Conservation (phyloP, 805 yeast species). For the Candida ficus region DNA sequence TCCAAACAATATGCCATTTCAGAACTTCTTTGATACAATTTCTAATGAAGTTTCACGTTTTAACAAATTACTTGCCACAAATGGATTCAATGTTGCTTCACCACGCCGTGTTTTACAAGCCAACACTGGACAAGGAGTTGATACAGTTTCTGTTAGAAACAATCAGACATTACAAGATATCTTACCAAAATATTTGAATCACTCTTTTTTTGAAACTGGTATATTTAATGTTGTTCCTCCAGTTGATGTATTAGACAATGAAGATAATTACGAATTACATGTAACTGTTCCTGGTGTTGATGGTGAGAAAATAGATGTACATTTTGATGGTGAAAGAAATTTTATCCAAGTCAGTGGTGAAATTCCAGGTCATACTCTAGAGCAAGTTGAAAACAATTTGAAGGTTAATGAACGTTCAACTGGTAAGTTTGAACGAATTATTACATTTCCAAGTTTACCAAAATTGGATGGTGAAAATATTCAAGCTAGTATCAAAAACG, state of each 20-base stretch:
- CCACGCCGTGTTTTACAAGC: too few relatives aligned
- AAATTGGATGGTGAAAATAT: slow-evolving; percentile 39
- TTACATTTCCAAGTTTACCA: slow-evolving; percentile 33
- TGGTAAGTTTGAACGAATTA: slow-evolving; percentile 39
- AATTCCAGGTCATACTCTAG: slow-evolving; percentile 27
- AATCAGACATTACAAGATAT: neutral
- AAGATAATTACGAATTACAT: slow-evolving; percentile 34
- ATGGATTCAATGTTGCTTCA: neutral
- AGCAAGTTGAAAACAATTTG: slow-evolving; percentile 22
- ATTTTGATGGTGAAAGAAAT: slow-evolving; percentile 41
- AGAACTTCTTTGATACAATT: neutral
- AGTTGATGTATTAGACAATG: slow-evolving; percentile 41
- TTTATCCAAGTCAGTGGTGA: slow-evolving; percentile 41
- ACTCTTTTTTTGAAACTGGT: slow-evolving; percentile 23
- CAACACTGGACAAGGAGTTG: too few relatives aligned
- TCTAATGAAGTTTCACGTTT: neutral
- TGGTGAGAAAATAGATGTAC: slow-evolving; percentile 38
- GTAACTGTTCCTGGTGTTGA: slow-evolving; percentile 45
- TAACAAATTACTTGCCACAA: neutral
- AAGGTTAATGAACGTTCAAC: slow-evolving; percentile 30
- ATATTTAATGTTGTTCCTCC: slow-evolving; percentile 33
- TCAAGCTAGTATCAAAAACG: slow-evolving; percentile 41
- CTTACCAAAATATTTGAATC: slow-evolving; percentile 24
- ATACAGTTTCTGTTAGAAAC: neutral
- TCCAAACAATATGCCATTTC: neutral